Conservation (phyloP, 805 yeast genomes). For the Myxozyma monticola region DNA sequence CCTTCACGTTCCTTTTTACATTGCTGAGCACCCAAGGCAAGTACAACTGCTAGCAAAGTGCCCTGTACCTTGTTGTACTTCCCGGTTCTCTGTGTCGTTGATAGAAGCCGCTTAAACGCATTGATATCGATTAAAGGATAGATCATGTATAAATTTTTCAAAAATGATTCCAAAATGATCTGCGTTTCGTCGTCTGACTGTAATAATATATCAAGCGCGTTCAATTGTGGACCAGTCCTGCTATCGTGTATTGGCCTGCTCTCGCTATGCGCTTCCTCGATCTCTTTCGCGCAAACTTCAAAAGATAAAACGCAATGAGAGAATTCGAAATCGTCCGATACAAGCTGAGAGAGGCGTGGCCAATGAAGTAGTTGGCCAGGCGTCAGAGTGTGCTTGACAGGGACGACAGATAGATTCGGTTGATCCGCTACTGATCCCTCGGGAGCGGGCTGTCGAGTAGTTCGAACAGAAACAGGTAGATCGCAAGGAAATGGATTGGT, state of each 20-base stretch:
- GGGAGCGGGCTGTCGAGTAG: no score
- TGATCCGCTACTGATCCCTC: no score
- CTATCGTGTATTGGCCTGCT: no score
- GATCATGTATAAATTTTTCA: neutral
- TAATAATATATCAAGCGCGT: neutral
- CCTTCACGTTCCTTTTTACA: neutral
- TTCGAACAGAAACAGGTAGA: no score
- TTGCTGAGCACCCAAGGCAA: slow-evolving; percentile 3
- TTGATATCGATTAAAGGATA: slow-evolving; percentile 7
- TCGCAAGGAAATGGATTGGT: no score
- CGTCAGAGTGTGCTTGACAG: slow-evolving; percentile 1
- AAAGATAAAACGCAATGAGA: neutral
- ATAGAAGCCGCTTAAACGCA: neutral
- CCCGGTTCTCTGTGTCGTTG: neutral
- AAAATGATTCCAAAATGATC: neutral
- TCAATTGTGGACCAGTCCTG: neutral
- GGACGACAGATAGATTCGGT: slow-evolving; percentile 1
- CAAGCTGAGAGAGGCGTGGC: slow-evolving; percentile 3
- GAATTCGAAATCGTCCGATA: neutral
- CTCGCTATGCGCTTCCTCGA: neutral
- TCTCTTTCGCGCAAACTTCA: no score
- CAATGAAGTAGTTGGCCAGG: slow-evolving; percentile 1
- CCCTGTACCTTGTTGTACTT: neutral
- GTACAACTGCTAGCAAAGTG: neutral
- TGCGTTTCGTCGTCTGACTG: neutral